Base-by-base conservation (phyloP, 2,329 filamentous ascomycete species). In the Neofusicoccum cordaticola region DNA sequence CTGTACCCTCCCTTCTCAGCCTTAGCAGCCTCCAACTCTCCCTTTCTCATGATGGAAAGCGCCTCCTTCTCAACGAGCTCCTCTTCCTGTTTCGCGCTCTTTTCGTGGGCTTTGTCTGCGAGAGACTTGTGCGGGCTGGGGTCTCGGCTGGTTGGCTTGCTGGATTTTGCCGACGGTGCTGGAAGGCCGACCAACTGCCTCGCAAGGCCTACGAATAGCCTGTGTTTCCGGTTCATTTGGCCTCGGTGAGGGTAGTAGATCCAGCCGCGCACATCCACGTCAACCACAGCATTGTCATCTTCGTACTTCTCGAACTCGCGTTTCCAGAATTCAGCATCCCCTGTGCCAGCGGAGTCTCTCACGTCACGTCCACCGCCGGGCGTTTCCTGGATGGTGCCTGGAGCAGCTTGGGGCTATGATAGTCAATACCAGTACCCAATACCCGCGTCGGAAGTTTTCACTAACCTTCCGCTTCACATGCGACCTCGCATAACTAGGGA, bases 241-340 rank as follows among this genome's bases (percentile, higher is more conserved):
- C 92, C 93, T 69, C 84, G 85, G 71, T 94, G 91, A 17, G 94
- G 94, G 44, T 88, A 87, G 76, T 97, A 99, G 60, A 98, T 86
- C 95, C 96, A 99, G 13, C 95, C 95, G 69, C 94, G 86, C 27
- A 99, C 92, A 75, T 99, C 94, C 5, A 98, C 92, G 73, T 98
- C 94, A 1, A 97, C 91, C 3, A 97, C 82, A 0, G 93, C 92
- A 74, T 90, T 90, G 71, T 93, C 88, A 66, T 94, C 89, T 74
- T 96, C 90, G 62, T 89, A 85, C 66, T 85, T 85, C 65, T 93
- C 87, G 90, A 91, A 96, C 72, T 94, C 88, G 63, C 86, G 81
- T 47, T 85, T 86, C 89, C 90, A 94, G 74, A 90, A 93, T 44
- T 92, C 88, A 50, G 87, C 85, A 68, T 92, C 88, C 50, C 82